Percentiles rank a stretch among this genome's conserved stretches.
These are phyloP conservation scores for Beauveria pseudobassiana DNA, from an alignment of 2,329 filamentous ascomycete genomes.

Conservation along the genomic window DNA sequence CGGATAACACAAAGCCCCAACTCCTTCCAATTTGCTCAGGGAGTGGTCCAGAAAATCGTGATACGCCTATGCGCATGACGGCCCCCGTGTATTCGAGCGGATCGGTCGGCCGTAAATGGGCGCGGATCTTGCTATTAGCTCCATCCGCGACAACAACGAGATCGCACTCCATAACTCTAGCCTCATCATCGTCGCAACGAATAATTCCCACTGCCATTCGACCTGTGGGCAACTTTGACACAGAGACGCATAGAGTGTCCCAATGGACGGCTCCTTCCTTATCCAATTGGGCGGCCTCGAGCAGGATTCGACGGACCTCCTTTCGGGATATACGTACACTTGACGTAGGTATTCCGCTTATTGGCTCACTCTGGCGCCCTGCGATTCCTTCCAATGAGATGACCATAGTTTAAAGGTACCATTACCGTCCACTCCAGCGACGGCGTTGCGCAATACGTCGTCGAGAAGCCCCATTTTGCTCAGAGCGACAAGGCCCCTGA, in stretches of 20 bases:
- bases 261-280: conserved; percentile 19
- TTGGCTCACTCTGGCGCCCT: conserved; percentile 23
- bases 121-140: conserved; percentile 32
- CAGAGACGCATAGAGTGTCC: conserved; percentile 20
- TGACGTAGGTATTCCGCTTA: conserved; percentile 26
- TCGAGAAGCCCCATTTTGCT: conserved; percentile 32
- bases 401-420: conserved; percentile 35
- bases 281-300: conserved; percentile 18
- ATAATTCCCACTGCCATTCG: conserved; percentile 18
- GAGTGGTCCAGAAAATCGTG: conserved; percentile 26
- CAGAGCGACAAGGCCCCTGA: conserved; percentile 30
- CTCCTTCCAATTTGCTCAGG: conserved; percentile 27
- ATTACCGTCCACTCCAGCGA: conserved; percentile 22
- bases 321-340: conserved; percentile 31
- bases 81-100: conserved; percentile 31
- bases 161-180: conserved; percentile 27
- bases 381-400: conserved; percentile 27
- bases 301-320: conserved; percentile 27
- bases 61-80: conserved; percentile 30
- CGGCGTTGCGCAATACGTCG: conserved; percentile 21
- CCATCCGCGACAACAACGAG: conserved; percentile 40
- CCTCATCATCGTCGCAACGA: neutral
- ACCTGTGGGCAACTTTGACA: conserved; percentile 17
- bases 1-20: conserved; percentile 34
- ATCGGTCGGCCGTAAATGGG: conserved; percentile 30